These are phyloP conservation scores for Boletellus emodensis DNA, from an alignment of 768 basidiomycete genomes.

Conservation along the genomic window DNA sequence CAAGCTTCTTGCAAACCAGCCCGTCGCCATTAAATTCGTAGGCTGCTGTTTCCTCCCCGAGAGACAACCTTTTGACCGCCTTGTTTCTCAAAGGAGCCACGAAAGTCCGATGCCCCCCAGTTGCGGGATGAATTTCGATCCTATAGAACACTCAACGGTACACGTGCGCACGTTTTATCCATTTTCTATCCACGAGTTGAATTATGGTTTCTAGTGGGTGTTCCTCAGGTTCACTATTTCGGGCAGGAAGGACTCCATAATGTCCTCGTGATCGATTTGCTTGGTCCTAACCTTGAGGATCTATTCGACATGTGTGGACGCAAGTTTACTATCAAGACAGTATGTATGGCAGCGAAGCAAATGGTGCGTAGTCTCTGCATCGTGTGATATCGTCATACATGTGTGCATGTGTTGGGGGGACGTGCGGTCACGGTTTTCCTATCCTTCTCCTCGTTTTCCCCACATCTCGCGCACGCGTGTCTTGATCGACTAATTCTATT, in stretches of 20 bases:
- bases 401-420: not conserved
- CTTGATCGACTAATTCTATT: conserved; percentile 6
- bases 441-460: conserved; percentile 2
- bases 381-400: not conserved
- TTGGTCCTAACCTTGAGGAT: conserved; percentile 97
- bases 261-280: conserved; percentile 87
- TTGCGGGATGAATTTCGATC: conserved; percentile 95
- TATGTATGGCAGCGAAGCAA: conserved; percentile 98
- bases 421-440: not conserved
- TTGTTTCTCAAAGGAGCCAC: conserved; percentile 63
- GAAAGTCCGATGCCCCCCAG: conserved; percentile 98
- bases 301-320: conserved; percentile 99
- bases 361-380: conserved; percentile 61
- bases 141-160: conserved; percentile 91
- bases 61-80: conserved; percentile 12
- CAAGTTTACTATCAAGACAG: conserved; percentile 96
- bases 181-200: conserved; percentile 13
- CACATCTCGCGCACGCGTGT: not conserved
- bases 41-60: conserved; percentile 28
- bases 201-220: conserved; percentile 59
- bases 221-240: conserved; percentile 98
- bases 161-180: conserved; percentile 51
- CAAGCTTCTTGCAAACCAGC: conserved; percentile 79
- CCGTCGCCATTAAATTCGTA: conserved; percentile 97
- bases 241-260: conserved; percentile 99